phyloP scores from a whole-genome alignment of 192 early-diverging fungal species.

The Entophlyctis helioformis region DNA sequence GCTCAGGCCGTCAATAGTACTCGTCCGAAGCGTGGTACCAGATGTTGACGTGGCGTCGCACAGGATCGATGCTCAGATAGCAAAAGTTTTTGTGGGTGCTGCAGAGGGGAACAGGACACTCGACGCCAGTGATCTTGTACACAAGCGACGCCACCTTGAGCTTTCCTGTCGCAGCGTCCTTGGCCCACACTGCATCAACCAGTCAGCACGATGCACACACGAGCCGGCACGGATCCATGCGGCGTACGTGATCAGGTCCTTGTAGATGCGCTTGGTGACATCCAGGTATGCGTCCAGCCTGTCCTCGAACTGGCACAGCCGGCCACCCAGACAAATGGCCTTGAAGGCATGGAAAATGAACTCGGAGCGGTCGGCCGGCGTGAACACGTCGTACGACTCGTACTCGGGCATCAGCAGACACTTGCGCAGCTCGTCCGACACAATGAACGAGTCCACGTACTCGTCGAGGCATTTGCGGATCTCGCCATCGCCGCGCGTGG shows the following conservation, averaged over 20 bases:
- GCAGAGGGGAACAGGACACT: slow-evolving; percentile 37
- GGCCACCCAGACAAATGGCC: slow-evolving; percentile 31
- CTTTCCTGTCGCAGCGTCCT: slow-evolving; percentile 13
- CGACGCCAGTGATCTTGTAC: slow-evolving; percentile 20
- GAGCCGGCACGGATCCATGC: no score
- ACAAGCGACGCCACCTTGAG: slow-evolving; percentile 23
- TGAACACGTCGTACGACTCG: slow-evolving; percentile 22
- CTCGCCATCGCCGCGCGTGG: slow-evolving; percentile 22
- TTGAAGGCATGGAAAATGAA: slow-evolving; percentile 42
- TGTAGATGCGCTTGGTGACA: slow-evolving; percentile 33
- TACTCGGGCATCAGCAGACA: slow-evolving; percentile 27
- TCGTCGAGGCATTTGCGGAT: slow-evolving; percentile 41
- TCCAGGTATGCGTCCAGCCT: slow-evolving; percentile 27
- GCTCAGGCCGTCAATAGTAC: no score
- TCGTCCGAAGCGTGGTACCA: slow-evolving; percentile 38
- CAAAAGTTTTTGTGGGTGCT: slow-evolving; percentile 49
- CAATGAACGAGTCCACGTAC: slow-evolving; percentile 25
- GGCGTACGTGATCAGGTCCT: slow-evolving; percentile 32
- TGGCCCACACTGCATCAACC: slow-evolving; percentile 18
- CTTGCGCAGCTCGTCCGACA: slow-evolving; percentile 35
- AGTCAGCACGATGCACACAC: no score
- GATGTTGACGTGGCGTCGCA: slow-evolving; percentile 23
- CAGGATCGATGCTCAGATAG: slow-evolving; percentile 32
- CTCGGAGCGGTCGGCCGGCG: slow-evolving; percentile 25
- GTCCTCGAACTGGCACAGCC: slow-evolving; percentile 45